Base-by-base conservation (phyloP, 441 rosid species). In the Eutrema salsugineum region DNA sequence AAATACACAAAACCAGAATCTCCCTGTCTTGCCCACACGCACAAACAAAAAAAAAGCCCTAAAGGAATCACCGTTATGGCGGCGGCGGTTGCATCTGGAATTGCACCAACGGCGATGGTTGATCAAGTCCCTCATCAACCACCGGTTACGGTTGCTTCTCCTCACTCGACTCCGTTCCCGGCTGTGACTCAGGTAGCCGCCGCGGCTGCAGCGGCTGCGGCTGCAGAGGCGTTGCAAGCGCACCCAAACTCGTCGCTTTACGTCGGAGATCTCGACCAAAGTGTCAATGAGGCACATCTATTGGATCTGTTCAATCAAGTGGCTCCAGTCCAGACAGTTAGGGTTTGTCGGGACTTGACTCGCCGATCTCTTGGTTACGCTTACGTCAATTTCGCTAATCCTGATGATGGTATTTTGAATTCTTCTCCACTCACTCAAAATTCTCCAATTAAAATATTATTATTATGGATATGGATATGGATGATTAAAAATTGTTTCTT, bases 231-330 rank as follows among this genome's bases (percentile, higher is more conserved):
- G 69, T 72, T 43, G 55, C 76, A 68, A 38, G 36, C 44, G n/a
- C 70, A 75, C 8, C 75, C 78, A 54, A 88, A 76, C 66, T 68
- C 80, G 35, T 87, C 97, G 0, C 86, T 91, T 3, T 91, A 87
- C 60, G 95, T 89, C 0, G 97, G 95, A 49, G 93, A 91, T 85
- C 83, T 89, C 62, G 95, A 91, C 51, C 70, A 62, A 4, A 87
- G 36, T 53, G 90, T 89, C 32, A 78, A 63, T 14, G 97, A 89
- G 67, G 32, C 76, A 0, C 93, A 89, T 58, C 61, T 91, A 46
- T 74, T 81, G 40, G 90, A 89, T 68, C 78, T 91, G 50, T 91
- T 91, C 55, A 79, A 48, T 47, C 88, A 83, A 78, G 81, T 85
- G 9, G 87, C 86, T 7, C 84, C 68, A 27, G 88, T 91, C 11